Evolutionary conservation across 176 grass and related monocot genomes (phyloP).

Genomic region (Triticum urartu): DNA sequence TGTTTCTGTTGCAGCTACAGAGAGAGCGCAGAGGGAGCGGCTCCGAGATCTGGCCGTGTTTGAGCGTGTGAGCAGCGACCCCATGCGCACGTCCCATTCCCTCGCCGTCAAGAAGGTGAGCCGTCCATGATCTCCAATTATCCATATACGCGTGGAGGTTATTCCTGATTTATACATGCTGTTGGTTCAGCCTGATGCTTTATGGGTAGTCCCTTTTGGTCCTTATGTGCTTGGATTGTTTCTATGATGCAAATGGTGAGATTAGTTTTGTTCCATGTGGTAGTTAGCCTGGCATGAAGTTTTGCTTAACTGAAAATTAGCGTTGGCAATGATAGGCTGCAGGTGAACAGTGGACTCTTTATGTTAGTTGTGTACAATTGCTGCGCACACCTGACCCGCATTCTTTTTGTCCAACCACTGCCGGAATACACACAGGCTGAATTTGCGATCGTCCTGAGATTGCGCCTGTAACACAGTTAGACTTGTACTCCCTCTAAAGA

Average conservation of each 20-base stretch:
- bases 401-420: constrained; percentile 9
- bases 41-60: constrained; percentile 80
- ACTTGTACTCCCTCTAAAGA: neutral
- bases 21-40: constrained; percentile 73
- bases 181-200: constrained; percentile 8
- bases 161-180: neutral
- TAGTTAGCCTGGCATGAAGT: neutral
- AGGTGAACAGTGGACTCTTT: neutral
- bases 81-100: constrained; percentile 51
- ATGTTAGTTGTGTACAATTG: neutral
- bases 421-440: neutral
- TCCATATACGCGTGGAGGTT: neutral
- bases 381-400: neutral
- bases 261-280: constrained; percentile 15
- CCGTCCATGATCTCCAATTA: constrained; percentile 1
- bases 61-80: constrained; percentile 62
- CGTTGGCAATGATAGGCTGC: neutral
- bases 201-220: neutral
- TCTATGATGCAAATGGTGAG: neutral
- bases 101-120: constrained; percentile 92
- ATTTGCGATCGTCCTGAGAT: neutral
- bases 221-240: constrained; percentile 19
- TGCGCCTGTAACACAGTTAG: neutral
- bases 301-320: constrained; percentile 15
- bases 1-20: constrained; percentile 51